A percentile compares a stretch with the other conserved stretches of the same genome.
Conservation (phyloP, 495 filamentous ascomycete genomes). For the Haplographium delicatum region DNA sequence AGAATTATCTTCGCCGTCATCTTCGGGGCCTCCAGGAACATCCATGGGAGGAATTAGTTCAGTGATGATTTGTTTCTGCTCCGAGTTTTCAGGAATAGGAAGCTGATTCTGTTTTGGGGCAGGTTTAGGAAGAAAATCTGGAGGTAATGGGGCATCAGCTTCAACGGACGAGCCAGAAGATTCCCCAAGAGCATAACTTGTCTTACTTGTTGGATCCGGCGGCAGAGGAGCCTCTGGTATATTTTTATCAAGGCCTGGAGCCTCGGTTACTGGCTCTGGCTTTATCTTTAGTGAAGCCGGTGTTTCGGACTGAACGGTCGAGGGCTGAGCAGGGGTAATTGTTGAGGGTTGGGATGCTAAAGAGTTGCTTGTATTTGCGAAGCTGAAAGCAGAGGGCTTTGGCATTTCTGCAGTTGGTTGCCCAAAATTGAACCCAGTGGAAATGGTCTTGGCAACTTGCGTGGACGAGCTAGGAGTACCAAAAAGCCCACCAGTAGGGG, state of each 20-base stretch:
- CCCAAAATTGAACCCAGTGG: conserved; percentile 19
- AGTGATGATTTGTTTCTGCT: conserved; percentile 32
- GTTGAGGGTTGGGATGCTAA: neutral
- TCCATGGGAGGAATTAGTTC: conserved; percentile 28
- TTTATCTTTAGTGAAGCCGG: conserved; percentile 31
- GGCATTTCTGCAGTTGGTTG: conserved; percentile 5
- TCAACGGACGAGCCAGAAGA: conserved; percentile 52
- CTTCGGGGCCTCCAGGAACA: conserved; percentile 28
- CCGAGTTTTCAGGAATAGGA: conserved; percentile 27
- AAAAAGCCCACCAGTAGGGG: conserved; percentile 24
- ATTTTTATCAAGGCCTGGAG: neutral
- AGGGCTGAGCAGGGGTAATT: conserved; percentile 13
- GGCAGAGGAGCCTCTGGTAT: conserved; percentile 59
- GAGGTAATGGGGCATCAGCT: conserved; percentile 54
- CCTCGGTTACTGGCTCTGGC: conserved; percentile 24
- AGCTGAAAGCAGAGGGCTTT: conserved; percentile 13
- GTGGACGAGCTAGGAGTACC: conserved; percentile 27
- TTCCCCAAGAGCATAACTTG: conserved; percentile 57
- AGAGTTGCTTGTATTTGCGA: conserved; percentile 1
- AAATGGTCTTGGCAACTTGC: conserved; percentile 25
- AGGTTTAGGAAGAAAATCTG: conserved; percentile 42
- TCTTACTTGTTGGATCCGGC: conserved; percentile 70
- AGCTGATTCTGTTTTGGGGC: neutral
- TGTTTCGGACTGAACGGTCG: conserved; percentile 6
- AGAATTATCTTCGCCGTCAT: conserved; percentile 28